Evolutionary conservation across 2,329 filamentous ascomycete genomes (phyloP).

Genomic region (Chaetothyriales sp.): DNA sequence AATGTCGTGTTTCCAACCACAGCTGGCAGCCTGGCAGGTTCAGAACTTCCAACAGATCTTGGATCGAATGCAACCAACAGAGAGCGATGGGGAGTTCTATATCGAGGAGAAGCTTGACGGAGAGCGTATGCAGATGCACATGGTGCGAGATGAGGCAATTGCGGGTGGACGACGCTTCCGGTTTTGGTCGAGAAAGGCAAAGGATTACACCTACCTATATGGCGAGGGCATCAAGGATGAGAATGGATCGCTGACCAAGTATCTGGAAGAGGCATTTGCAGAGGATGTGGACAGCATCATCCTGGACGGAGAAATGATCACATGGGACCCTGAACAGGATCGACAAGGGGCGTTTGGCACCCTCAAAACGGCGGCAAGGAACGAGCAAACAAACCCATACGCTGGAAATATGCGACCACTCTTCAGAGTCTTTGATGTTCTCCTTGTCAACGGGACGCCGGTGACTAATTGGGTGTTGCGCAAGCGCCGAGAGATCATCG

Average conservation of each 20-base stretch:
- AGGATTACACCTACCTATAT: slow-evolving; percentile 92
- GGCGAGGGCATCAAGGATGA: slow-evolving; percentile 61
- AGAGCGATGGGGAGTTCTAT: slow-evolving; percentile 70
- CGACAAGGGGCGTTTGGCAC: slow-evolving; percentile 81
- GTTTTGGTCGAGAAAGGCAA: slow-evolving; percentile 93
- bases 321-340: slow-evolving; percentile 79
- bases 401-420: slow-evolving; percentile 55
- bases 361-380: slow-evolving; percentile 75
- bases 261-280: slow-evolving; percentile 63
- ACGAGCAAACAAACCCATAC: slow-evolving; percentile 60
- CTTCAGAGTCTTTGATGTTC: slow-evolving; percentile 77
- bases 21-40: slow-evolving; percentile 84
- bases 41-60: slow-evolving; percentile 69
- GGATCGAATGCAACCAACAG: slow-evolving; percentile 38
- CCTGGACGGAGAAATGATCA: slow-evolving; percentile 96
- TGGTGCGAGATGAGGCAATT: slow-evolving; percentile 53
- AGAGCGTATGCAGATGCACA: slow-evolving; percentile 92
- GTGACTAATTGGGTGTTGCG: slow-evolving; percentile 70
- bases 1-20: slow-evolving; percentile 94
- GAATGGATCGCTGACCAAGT: slow-evolving; percentile 61
- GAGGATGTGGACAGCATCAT: slow-evolving; percentile 71
- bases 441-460: slow-evolving; percentile 69
- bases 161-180: slow-evolving; percentile 59
- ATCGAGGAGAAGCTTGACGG: slow-evolving; percentile 97
- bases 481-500: slow-evolving; percentile 62